Conservation (phyloP, 352 stramenopile species). For the Pythium rishiriense region DNA sequence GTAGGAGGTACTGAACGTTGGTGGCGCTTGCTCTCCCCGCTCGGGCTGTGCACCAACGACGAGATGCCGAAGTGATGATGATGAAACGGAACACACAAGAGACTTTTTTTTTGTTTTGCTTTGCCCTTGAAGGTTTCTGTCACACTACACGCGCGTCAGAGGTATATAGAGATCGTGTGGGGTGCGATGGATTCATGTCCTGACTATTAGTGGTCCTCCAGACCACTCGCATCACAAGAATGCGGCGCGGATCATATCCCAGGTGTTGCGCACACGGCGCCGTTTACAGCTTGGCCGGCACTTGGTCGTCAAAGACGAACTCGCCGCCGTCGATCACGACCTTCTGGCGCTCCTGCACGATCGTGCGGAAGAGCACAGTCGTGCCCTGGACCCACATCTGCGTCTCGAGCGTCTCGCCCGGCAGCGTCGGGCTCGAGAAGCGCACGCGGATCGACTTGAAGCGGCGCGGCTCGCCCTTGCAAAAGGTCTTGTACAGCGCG, state of each 20-base stretch:
- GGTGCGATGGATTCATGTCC: no score
- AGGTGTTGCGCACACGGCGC: no score
- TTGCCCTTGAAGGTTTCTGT: no score
- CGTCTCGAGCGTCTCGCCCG: conserved; percentile 87
- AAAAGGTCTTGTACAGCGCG: conserved; percentile 81
- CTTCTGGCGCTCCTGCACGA: conserved; percentile 72
- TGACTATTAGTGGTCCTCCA: no score
- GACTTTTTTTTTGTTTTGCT: no score
- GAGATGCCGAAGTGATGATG: no score
- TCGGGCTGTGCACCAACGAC: no score
- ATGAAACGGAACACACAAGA: no score
- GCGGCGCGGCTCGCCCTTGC: conserved; percentile 52
- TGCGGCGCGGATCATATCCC: no score
- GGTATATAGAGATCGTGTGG: no score
- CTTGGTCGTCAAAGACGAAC: conserved; percentile 57
- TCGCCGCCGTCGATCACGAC: conserved; percentile 81
- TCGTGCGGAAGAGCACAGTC: conserved; percentile 72
- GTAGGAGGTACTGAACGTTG: not conserved
- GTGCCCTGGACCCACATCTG: conserved; percentile 69
- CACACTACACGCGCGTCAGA: no score
- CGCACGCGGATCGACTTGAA: conserved; percentile 89
- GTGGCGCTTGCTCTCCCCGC: not conserved
- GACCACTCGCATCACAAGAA: no score
- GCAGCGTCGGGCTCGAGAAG: conserved; percentile 85
- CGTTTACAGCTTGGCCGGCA: conserved; percentile 28